Evolutionary conservation across 2,329 filamentous ascomycete species (phyloP).

Genomic region (Paecilomyces dactylethromorphus): DNA sequence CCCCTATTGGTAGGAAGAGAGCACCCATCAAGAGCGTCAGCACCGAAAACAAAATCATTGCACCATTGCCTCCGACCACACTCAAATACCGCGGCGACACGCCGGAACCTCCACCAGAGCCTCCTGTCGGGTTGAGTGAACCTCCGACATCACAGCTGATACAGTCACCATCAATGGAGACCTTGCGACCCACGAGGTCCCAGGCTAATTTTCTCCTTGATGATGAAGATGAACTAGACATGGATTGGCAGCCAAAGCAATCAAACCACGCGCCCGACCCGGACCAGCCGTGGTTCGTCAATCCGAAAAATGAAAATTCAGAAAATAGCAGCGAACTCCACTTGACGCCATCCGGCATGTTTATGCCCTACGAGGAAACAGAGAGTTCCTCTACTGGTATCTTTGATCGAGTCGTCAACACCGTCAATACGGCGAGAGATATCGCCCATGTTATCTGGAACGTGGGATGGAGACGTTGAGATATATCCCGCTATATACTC

Average conservation of each 20-base stretch:
- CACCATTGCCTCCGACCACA: conserved; percentile 79
- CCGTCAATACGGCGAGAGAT: conserved; percentile 59
- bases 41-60: conserved; percentile 74
- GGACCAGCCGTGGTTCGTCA: conserved; percentile 26
- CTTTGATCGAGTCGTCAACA: conserved; percentile 74
- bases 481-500: not conserved
- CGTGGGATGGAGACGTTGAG: conserved; percentile 54
- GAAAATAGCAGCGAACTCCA: conserved; percentile 56
- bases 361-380: conserved; percentile 78
- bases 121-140: conserved; percentile 24
- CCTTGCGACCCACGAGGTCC: conserved; percentile 63
- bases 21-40: conserved; percentile 51
- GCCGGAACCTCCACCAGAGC: conserved; percentile 48
- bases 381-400: conserved; percentile 59
- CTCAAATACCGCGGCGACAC: conserved; percentile 77
- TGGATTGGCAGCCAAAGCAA: conserved; percentile 36
- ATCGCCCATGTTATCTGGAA: conserved; percentile 64
- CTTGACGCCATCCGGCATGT: conserved; percentile 79
- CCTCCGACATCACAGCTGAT: conserved; percentile 47
- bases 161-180: conserved; percentile 77
- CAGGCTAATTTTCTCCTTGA: conserved; percentile 60
- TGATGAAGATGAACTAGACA: conserved; percentile 45
- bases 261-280: conserved; percentile 9
- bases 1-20: conserved; percentile 47
- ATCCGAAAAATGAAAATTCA: conserved; percentile 45